Evolutionary conservation across 2,329 filamentous ascomycete species (phyloP).

Genomic region (Endocalyx cinctus): DNA sequence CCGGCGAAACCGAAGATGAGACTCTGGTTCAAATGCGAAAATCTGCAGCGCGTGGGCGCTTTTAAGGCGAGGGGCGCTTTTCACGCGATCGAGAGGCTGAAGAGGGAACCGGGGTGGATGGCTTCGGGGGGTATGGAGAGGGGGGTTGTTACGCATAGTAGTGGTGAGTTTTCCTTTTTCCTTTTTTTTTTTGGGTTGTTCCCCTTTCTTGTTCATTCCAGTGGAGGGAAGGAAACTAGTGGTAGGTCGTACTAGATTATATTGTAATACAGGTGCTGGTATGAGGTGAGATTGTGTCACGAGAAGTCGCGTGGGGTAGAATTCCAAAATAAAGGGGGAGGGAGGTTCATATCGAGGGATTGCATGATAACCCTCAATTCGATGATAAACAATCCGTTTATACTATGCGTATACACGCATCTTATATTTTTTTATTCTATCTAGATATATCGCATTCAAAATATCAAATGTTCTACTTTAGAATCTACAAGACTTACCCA

Average conservation of each 20-base stretch:
- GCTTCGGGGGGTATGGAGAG: conserved; percentile 53
- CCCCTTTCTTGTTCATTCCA: conserved; percentile 2
- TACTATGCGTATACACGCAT: too few relatives aligned
- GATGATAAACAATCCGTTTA: too few relatives aligned
- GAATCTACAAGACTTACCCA: too few relatives aligned
- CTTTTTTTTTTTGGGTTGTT: conserved; percentile 3
- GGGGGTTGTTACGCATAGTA: conserved; percentile 87
- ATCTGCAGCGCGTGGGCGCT: conserved; percentile 82
- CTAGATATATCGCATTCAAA: too few relatives aligned
- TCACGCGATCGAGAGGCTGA: conserved; percentile 71
- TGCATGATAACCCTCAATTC: too few relatives aligned
- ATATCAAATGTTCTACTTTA: too few relatives aligned
- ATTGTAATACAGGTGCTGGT: not conserved
- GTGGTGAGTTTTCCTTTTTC: conserved; percentile 50
- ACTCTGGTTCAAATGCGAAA: conserved; percentile 95
- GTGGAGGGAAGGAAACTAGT: not conserved
- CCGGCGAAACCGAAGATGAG: conserved; percentile 62
- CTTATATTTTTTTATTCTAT: too few relatives aligned
- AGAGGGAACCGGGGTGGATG: conserved; percentile 56
- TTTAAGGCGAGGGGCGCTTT: conserved; percentile 93
- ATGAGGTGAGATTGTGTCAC: not conserved
- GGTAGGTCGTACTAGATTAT: not conserved
- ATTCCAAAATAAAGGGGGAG: not conserved
- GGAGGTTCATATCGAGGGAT: too few relatives aligned
- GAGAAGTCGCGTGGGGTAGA: not conserved